phyloP scores from a whole-genome alignment of 306 rosid species.

The Nissolia schottii region DNA sequence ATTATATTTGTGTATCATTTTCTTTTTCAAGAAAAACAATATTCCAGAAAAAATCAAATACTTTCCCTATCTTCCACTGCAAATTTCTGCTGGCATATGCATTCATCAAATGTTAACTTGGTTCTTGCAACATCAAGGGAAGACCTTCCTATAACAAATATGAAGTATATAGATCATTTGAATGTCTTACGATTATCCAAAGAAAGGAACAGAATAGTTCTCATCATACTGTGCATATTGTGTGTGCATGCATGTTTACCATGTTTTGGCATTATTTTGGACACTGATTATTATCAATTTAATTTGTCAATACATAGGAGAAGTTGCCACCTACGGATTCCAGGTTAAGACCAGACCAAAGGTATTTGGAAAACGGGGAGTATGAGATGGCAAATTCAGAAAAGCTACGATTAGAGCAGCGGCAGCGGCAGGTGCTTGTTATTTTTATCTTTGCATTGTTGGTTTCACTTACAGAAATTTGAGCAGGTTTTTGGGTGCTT shows the following conservation, averaged over 20 bases:
- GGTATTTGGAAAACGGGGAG: slow-evolving; percentile 95
- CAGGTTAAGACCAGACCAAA: slow-evolving; percentile 96
- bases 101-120: neutral
- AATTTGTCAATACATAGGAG: slow-evolving; percentile 44
- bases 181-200: neutral
- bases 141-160: neutral
- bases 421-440: slow-evolving; percentile 84
- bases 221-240: neutral
- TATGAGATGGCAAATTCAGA: slow-evolving; percentile 96
- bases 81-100: neutral
- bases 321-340: slow-evolving; percentile 99
- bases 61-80: neutral
- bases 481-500: neutral
- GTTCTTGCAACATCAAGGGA: neutral
- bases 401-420: slow-evolving; percentile 89
- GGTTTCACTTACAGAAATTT: neutral
- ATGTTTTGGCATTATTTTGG: neutral
- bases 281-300: slow-evolving; percentile 14
- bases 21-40: neutral
- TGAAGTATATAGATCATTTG: neutral
- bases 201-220: neutral
- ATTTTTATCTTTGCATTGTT: neutral
- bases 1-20: neutral
- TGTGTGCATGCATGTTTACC: neutral
- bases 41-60: neutral